Conservation (phyloP, 1,284 basidiomycete genomes). For the Salmacisia buchloeana region DNA sequence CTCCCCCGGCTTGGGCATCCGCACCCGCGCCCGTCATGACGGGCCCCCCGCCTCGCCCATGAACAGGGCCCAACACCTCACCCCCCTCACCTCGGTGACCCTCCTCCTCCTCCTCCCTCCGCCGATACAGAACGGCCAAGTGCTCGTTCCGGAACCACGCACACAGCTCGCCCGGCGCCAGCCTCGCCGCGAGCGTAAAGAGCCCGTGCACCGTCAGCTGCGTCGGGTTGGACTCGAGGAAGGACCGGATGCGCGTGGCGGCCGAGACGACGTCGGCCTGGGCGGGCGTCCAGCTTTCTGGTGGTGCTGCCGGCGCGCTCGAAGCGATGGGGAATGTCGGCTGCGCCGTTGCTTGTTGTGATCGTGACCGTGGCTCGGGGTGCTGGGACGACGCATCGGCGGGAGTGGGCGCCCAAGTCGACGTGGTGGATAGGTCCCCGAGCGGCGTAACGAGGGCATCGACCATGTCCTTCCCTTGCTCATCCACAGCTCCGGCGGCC, state of each 20-base stretch:
- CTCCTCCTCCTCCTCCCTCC: slow-evolving; percentile 24
- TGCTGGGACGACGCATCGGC: too few relatives aligned
- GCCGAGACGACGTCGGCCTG: slow-evolving; percentile 9
- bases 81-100: too few relatives aligned
- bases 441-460: too few relatives aligned
- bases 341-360: too few relatives aligned
- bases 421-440: too few relatives aligned
- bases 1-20: neutral
- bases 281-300: slow-evolving; percentile 59
- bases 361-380: too few relatives aligned
- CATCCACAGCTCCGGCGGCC: neutral
- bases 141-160: slow-evolving; percentile 85
- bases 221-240: slow-evolving; percentile 67
- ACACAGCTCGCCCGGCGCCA: slow-evolving; percentile 56
- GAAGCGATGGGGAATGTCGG: too few relatives aligned
- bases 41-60: too few relatives aligned
- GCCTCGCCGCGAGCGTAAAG: slow-evolving; percentile 55
- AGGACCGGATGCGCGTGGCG: slow-evolving; percentile 26
- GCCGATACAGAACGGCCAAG: slow-evolving; percentile 70
- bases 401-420: too few relatives aligned
- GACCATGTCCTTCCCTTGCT: too few relatives aligned
- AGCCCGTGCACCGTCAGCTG: slow-evolving; percentile 76
- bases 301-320: slow-evolving; percentile 54
- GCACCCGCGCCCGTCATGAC: neutral
- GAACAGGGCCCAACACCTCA: too few relatives aligned